Base-by-base conservation (phyloP, 2,329 filamentous ascomycete genomes). In the Hymenoscyphus fructigenus region DNA sequence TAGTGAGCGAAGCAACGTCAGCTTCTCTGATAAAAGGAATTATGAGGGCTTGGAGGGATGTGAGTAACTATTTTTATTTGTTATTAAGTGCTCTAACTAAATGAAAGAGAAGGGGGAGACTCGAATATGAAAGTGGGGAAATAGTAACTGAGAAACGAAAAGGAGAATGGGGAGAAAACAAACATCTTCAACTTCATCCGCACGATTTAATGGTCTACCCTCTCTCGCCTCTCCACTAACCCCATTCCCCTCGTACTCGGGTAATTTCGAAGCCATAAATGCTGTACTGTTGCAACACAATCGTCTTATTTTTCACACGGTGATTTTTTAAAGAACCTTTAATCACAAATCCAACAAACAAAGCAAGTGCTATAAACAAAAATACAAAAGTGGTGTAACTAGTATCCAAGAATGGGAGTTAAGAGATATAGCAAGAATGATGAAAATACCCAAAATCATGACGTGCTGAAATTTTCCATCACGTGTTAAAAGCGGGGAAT, bases 21-120 rank as follows among this genome's bases (percentile, higher is more conserved):
- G 91, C 89, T n/a, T 83, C 80, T 66, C 80, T 83, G 71, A 94
- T 87, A 76, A 90, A 93, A 0, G 88, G 88, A 23, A 92, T 79
- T 64, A 93, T 84, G 62, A 92, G 81, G 9, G 82, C 79, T 76
- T 89, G 85, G 59, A 93, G 85, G 3, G 89, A 85, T 63, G 84
- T 81, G 59, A 93, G 83, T 57, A 93, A 83, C 90, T 93, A 69
- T 56, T n/a, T 4, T 17, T 5, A 34, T 23, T n/a, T 41, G 17
- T 67, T 15, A 64, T 67, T 68, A 56, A 28, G 23, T 47, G 14
- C 9, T 47, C 9, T 20, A 4, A 47, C 3, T 20, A 47, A 12
- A 7, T 12, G 2, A 20, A 55, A 55, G 14, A 55, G 23, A 55
- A 55, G 14, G 10, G 20, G n/a, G 26, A 0, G 3, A 26, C 6